Evolutionary conservation across 108 stramenopile genomes (phyloP).

Genomic region (Nitzschia inconspicua): DNA sequence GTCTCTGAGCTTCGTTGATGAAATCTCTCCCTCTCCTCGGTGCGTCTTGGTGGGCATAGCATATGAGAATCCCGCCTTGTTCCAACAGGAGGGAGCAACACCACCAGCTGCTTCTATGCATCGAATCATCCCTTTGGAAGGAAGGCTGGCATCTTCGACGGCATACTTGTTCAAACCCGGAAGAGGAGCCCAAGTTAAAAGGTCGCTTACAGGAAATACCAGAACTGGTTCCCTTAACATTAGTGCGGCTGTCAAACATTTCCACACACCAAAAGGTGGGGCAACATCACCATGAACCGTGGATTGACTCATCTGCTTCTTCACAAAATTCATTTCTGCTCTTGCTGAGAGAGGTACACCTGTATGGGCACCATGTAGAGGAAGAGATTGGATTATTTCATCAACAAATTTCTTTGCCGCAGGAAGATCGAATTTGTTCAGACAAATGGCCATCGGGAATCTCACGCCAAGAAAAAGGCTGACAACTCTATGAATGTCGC

Average conservation of each 20-base stretch:
- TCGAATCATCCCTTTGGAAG: conserved; percentile 60
- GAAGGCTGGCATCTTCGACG: conserved; percentile 52
- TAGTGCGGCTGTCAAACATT: conserved; percentile 69
- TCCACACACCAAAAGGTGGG: conserved; percentile 53
- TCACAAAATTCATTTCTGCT: conserved; percentile 75
- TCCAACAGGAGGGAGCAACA: conserved; percentile 56
- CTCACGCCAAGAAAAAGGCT: conserved; percentile 75
- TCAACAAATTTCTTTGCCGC: conserved; percentile 38
- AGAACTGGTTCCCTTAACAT: conserved; percentile 55
- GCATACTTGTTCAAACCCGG: conserved; percentile 52
- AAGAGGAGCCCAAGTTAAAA: conserved; percentile 62
- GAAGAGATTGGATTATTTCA: conserved; percentile 47
- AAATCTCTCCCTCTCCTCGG: conserved; percentile 79
- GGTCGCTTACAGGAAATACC: conserved; percentile 78
- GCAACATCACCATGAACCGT: background rate
- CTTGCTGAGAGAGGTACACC: conserved; percentile 67
- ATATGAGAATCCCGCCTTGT: conserved; percentile 32
- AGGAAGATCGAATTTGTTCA: conserved; percentile 84
- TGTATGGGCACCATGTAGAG: conserved; percentile 72
- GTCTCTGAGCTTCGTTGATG: conserved; percentile 78
- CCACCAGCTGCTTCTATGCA: conserved; percentile 67
- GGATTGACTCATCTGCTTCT: conserved; percentile 27
- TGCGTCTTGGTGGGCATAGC: conserved; percentile 60
- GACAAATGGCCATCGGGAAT: conserved; percentile 85
- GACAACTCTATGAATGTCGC: conserved; percentile 78